Evolutionary conservation across 2,329 filamentous ascomycete species (phyloP), one percentile per base, ranked within the genome.

Genomic region (Penicillium freii): DNA sequence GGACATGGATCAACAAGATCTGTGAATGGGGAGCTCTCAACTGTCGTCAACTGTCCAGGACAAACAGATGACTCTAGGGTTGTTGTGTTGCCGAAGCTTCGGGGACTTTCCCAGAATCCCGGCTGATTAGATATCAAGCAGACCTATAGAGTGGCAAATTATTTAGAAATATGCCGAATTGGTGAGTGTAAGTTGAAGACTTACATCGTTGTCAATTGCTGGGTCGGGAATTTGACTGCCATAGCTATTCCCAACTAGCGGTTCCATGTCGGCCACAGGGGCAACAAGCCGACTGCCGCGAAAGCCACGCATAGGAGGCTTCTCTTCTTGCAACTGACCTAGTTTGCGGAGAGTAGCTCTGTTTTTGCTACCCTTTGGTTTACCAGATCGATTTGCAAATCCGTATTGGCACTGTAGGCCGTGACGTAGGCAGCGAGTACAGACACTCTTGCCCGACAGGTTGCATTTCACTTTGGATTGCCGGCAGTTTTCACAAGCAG

Each of bases 391-490:
- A 56, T 74, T 75, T 45, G 73, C 73, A 51, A 73, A 69, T 36
- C 73, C 69, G 55, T 75, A 75, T 58, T 69, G 70, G 54, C 73
- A 75, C 46, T 69, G 67, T 44, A 75, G 57, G 9, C 72, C 73
- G 58, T 75, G 72, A 17, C 73, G 73, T 34, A 71, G 66, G 61
- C 73, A 75, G 15, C 73, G 71, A 39, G 70, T 69, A 61, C 73
- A 75, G n/a, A 69, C 66, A 44, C 68, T 68, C 49, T 73, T 72
- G 44, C 71, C 70, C 2, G 71, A 73, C 38, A 73, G 40, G 52
- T 73, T 73, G 62, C 73, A 75, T 62, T 75, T 75, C 43, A 75
- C 73, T 55, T 75, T 75, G 29, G 73, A 75, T 58, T 75, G 73
- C 33, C 73, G 66, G 63, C 73, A 75, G 34, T 73, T 73, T 59